These are phyloP conservation scores for Begonia peltatifolia DNA, from an alignment of 306 rosid species.

Conservation along the genomic window DNA sequence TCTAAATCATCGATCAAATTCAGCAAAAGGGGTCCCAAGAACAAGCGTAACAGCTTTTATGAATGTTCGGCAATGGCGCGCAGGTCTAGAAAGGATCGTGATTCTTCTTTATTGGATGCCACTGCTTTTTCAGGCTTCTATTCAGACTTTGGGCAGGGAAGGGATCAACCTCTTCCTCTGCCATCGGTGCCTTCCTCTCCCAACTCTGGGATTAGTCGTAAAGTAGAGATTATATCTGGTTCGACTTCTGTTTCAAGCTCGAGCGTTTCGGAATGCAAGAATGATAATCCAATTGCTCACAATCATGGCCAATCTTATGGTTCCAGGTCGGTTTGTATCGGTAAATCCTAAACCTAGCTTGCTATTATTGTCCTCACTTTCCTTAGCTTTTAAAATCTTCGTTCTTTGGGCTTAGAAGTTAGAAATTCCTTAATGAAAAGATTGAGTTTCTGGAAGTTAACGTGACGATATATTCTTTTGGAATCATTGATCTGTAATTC, in stretches of 20 bases:
- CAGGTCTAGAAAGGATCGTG: conserved; percentile 31
- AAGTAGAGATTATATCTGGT: conserved; percentile 33
- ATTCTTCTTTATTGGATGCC: conserved; percentile 10
- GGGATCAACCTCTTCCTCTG: conserved; percentile 50
- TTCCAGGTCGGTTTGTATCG: conserved; percentile 34
- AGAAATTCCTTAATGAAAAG: no score
- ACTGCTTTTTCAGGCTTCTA: conserved; percentile 37
- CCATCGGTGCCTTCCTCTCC: conserved; percentile 36
- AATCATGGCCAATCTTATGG: conserved; percentile 19
- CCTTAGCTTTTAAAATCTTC: no score
- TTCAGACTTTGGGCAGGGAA: conserved; percentile 29
- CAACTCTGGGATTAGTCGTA: conserved; percentile 33
- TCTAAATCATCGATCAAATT: conserved; percentile 23
- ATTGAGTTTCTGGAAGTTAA: no score
- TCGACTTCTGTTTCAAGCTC: conserved; percentile 53
- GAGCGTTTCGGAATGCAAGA: conserved; percentile 58
- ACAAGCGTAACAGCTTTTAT: conserved; percentile 47
- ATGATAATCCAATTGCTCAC: conserved; percentile 41
- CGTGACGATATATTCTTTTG: no score
- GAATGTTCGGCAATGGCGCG: conserved; percentile 36
- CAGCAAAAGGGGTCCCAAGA: conserved; percentile 6
- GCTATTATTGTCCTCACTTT: no score
- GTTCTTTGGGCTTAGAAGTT: no score
- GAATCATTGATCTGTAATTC: no score
- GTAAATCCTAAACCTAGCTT: neutral